Evolutionary conservation across 768 basidiomycete genomes (phyloP).

Genomic region (Mycena belliarum): DNA sequence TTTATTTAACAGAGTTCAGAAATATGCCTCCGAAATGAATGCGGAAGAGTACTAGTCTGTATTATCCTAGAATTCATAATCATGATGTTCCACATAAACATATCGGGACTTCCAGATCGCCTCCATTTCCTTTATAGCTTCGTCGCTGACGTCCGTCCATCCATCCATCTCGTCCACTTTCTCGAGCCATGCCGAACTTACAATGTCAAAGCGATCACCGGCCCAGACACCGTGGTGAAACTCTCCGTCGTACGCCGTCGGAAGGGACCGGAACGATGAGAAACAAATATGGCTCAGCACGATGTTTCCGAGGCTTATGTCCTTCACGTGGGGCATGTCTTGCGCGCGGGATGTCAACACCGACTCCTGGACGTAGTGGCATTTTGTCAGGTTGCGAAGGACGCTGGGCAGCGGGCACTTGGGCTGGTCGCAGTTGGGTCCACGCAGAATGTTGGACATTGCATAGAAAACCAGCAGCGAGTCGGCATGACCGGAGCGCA

Average conservation of each 20-base stretch:
- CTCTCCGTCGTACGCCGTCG: background rate
- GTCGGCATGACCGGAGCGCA: too few relatives aligned
- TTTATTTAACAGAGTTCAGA: too few relatives aligned
- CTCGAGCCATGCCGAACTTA: background rate
- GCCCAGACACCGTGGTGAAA: slow-evolving; percentile 14
- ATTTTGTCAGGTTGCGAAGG: slow-evolving; percentile 5
- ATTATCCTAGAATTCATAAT: too few relatives aligned
- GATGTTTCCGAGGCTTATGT: background rate
- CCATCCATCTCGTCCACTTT: background rate
- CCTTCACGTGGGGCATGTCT: too few relatives aligned
- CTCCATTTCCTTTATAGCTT: slow-evolving; percentile 1
- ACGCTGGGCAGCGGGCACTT: background rate
- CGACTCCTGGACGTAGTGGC: slow-evolving; percentile 5
- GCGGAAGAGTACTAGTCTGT: too few relatives aligned
- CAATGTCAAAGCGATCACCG: slow-evolving; percentile 15
- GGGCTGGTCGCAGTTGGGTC: too few relatives aligned
- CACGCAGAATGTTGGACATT: too few relatives aligned
- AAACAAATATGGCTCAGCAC: slow-evolving; percentile 7
- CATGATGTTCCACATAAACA: too few relatives aligned
- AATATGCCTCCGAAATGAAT: too few relatives aligned
- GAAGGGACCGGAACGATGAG: background rate
- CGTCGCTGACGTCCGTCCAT: slow-evolving; percentile 8
- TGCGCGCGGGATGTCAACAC: background rate
- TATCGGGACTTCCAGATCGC: background rate
- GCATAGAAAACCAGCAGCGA: too few relatives aligned